Conservation (phyloP, 345 rosid genomes). For the Brassica incana region DNA sequence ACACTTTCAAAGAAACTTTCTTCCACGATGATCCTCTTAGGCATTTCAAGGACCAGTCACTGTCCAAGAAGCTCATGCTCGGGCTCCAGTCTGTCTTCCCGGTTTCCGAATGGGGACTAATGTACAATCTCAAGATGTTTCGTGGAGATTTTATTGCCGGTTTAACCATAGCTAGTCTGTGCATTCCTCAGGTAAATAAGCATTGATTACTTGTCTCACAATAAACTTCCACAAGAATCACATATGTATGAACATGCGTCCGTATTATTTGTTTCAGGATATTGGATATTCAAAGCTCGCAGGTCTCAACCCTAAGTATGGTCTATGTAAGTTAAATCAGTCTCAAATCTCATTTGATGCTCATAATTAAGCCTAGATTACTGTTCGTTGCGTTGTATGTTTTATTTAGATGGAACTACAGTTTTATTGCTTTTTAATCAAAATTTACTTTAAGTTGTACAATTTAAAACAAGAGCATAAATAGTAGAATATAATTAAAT, state of each 20-base stretch:
- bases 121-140: constrained; percentile 52
- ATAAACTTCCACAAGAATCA: not conserved
- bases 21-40: constrained; percentile 88
- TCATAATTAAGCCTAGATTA: not conserved
- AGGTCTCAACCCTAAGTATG: constrained; percentile 66
- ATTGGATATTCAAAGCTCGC: constrained; percentile 92
- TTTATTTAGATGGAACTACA: not conserved
- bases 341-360: not conserved
- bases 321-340: constrained; percentile 62
- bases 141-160: constrained; percentile 83
- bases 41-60: constrained; percentile 68
- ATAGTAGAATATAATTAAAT: not conserved
- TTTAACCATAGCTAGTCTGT: constrained; percentile 89
- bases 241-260: not conserved
- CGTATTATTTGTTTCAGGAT: constrained; percentile 49
- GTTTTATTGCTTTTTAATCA: not conserved
- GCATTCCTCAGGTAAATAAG: constrained; percentile 77
- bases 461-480: not conserved
- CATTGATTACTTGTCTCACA: constrained; percentile 6
- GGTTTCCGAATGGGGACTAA: constrained; percentile 67
- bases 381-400: not conserved
- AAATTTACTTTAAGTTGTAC: not conserved
- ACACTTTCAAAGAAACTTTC: constrained; percentile 72
- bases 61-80: constrained; percentile 54
- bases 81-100: constrained; percentile 79